Base-by-base conservation (phyloP, 768 basidiomycete species). In the Tephrocybe sp. region DNA sequence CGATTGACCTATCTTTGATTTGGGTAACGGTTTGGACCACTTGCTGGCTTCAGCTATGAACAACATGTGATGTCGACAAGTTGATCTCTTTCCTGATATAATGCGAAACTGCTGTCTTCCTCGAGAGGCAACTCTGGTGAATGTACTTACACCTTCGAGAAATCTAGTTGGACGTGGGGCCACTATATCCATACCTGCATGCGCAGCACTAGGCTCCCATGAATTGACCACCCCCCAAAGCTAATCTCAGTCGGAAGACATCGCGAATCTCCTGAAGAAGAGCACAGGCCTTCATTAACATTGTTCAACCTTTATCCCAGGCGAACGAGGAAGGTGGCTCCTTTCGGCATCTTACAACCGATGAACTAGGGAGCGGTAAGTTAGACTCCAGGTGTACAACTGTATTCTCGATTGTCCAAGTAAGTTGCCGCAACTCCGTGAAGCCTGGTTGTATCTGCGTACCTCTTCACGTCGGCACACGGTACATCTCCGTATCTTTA, bases 401-500 rank as follows among this genome's bases (percentile, higher is more conserved):
- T 46, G 30, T 38, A 26, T 23, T 6, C 10, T 22, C 4, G 26
- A 14, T 43, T 46, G 38, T 38, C 36, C 22, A 53, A 35, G 48
- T 45, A 48, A 53, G 45, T 48, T 45, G 23, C 49, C 39, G 35
- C 26, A 17, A 41, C 2, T 42, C 31, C 32, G 31, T 39, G 22
- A 22, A 34, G 13, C 26, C 9, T 23, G 11, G 14, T 41, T 23
- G 35, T 41, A 26, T 17, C 8, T 44, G 19, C n/a, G n/a, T 34
- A 11, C 7, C 10, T 38, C 35, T 42, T 39, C 36, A 33, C 45
- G 8, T 35, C 36, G 30, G 17, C 40, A 34, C 16, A 45, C n/a
- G 10, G 13, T 30, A 16, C 44, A 52, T 56, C 51, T 39, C 30
- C 23, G 20, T 49, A 48, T 51, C 49, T 50, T 50, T 47, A 43